Percentiles rank a stretch among this genome's conserved stretches.
Evolutionary conservation across 306 rosid genomes (phyloP).

Genomic region (Arachis stenosperma): DNA sequence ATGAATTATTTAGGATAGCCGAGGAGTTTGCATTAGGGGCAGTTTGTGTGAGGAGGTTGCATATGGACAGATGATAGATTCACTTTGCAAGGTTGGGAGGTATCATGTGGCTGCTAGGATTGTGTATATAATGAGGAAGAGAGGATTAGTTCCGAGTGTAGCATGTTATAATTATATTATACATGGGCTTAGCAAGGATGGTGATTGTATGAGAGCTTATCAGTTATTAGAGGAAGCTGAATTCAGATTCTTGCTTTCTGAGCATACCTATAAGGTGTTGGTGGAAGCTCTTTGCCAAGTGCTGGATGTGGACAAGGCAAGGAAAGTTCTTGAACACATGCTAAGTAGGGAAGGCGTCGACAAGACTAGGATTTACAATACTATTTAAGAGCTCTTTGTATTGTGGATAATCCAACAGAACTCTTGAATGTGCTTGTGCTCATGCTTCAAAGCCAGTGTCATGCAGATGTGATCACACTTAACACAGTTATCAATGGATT

Average conservation of each 20-base stretch:
- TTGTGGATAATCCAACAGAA: constrained; percentile 67
- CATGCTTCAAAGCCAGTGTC: constrained; percentile 76
- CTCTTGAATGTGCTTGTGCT: constrained; percentile 68
- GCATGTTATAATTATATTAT: constrained; percentile 62
- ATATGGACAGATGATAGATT: constrained; percentile 75
- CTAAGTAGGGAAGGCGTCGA: constrained; percentile 56
- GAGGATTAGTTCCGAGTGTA: constrained; percentile 60
- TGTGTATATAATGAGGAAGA: constrained; percentile 71
- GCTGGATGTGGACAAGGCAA: constrained; percentile 59
- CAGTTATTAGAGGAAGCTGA: constrained; percentile 70
- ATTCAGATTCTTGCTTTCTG: constrained; percentile 65
- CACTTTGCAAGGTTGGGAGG: constrained; percentile 76
- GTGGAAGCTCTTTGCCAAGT: constrained; percentile 68
- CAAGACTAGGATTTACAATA: constrained; percentile 74
- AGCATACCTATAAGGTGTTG: constrained; percentile 66
- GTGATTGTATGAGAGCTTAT: constrained; percentile 80
- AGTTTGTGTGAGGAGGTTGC: constrained; percentile 59
- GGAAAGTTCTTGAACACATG: constrained; percentile 68
- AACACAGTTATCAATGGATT: constrained; percentile 77
- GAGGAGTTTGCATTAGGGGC: constrained; percentile 68
- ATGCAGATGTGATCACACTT: constrained; percentile 72
- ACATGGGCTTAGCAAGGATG: constrained; percentile 85
- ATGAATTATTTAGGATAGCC: constrained; percentile 64
- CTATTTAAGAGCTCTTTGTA: constrained; percentile 76
- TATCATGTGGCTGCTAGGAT: constrained; percentile 78